phyloP scores from a whole-genome alignment of 2,329 filamentous ascomycete genomes.

The Aspergillus clavatus region DNA sequence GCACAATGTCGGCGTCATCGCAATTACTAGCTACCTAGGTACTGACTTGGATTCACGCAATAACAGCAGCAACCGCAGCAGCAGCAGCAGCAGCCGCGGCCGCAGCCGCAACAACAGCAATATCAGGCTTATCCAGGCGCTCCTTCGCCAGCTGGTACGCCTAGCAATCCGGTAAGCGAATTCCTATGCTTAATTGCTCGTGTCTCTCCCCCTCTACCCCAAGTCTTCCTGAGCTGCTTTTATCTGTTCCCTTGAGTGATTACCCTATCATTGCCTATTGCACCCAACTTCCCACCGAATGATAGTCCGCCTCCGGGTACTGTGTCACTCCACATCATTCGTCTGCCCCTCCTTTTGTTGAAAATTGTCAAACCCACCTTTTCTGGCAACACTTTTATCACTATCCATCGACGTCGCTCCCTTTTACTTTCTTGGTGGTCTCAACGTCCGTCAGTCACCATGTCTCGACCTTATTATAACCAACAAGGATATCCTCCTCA shows the following conservation, averaged over 20 bases:
- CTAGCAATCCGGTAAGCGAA: constrained; percentile 34
- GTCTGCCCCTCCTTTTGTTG: constrained; percentile 3
- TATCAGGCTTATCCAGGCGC: constrained; percentile 54
- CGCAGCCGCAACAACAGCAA: constrained; percentile 35
- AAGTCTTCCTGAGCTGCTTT: constrained; percentile 3
- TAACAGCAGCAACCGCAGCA: not conserved
- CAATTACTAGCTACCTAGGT: not conserved
- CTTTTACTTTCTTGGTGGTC: constrained; percentile 10
- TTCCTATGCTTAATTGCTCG: constrained; percentile 11
- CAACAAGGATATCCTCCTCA: constrained; percentile 35
- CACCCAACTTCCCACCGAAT: constrained; percentile 9
- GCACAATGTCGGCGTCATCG: constrained; percentile 24
- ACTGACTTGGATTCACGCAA: constrained; percentile 2
- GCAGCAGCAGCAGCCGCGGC: constrained; percentile 4
- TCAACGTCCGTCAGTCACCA: constrained; percentile 18
- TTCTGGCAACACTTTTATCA: constrained; percentile 1
- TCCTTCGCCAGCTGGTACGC: constrained; percentile 23
- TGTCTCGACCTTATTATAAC: constrained; percentile 34
- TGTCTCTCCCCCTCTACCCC: not conserved
- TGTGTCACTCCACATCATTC: constrained; percentile 4
- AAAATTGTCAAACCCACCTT: constrained; percentile 4
- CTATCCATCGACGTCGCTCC: constrained; percentile 4
- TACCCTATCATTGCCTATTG: too few species aligned
- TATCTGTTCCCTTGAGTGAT: constrained; percentile 5
- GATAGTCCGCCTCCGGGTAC: constrained; percentile 5